Percentiles rank a stretch among this genome's conserved stretches.
phyloP scores from a whole-genome alignment of 1,284 basidiomycete species.

The Gymnopus androsaceus region DNA sequence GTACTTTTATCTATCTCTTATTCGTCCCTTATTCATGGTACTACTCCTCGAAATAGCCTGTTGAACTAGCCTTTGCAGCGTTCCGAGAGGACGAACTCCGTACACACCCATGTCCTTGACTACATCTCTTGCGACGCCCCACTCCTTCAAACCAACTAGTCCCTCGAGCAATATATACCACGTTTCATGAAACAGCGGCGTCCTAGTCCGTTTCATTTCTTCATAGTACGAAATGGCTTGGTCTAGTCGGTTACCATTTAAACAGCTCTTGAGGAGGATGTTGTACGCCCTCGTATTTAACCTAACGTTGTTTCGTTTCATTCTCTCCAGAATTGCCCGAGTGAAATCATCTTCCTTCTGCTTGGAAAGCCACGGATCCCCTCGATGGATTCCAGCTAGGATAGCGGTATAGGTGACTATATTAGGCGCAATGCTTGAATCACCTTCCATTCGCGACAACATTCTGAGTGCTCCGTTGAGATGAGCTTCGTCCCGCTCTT shows the following conservation, averaged over 20 bases:
- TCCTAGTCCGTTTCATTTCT: slow-evolving; percentile 56
- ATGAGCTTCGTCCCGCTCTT: slow-evolving; percentile 50
- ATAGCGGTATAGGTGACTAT: slow-evolving; percentile 75
- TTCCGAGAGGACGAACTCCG: slow-evolving; percentile 34
- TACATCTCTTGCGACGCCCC: slow-evolving; percentile 59
- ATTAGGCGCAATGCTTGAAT: slow-evolving; percentile 59
- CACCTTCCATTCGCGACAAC: slow-evolving; percentile 69
- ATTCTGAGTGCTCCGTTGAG: slow-evolving; percentile 68
- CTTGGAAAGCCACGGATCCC: slow-evolving; percentile 42
- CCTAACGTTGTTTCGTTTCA: slow-evolving; percentile 55
- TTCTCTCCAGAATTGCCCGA: slow-evolving; percentile 55
- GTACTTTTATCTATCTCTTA: slow-evolving; percentile 14
- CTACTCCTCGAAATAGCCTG: slow-evolving; percentile 24
- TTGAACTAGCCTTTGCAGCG: slow-evolving; percentile 36
- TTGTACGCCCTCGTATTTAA: slow-evolving; percentile 73
- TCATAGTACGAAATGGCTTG: slow-evolving; percentile 64
- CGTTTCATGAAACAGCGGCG: slow-evolving; percentile 61
- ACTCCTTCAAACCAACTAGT: slow-evolving; percentile 54
- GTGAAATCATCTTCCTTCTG: slow-evolving; percentile 46
- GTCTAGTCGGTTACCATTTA: slow-evolving; percentile 50
- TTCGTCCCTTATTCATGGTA: slow-evolving; percentile 12
- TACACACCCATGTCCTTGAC: slow-evolving; percentile 57
- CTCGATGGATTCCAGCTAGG: slow-evolving; percentile 60
- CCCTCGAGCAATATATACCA: slow-evolving; percentile 76
- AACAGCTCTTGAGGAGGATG: slow-evolving; percentile 65